A percentile compares a stretch with the other conserved stretches of the same genome.
Conservation (phyloP, 1,139 yeast species). For the Lodderomyces elongisporus region DNA sequence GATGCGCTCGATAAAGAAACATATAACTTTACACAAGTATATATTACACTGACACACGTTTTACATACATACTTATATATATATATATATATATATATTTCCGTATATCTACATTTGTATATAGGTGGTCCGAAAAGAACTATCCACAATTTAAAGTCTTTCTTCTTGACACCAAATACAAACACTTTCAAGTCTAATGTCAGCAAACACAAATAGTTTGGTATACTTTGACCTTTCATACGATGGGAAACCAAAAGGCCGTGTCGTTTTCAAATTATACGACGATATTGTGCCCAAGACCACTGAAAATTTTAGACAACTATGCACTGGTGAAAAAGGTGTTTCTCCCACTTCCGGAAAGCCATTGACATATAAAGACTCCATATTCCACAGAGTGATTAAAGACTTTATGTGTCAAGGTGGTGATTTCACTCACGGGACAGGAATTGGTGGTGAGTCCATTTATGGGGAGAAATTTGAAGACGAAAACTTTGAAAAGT, state of each 20-base stretch:
- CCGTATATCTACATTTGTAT: too few species aligned
- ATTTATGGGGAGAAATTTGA: constrained; percentile 94
- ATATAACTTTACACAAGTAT: too few species aligned
- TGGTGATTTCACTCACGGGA: constrained; percentile 88
- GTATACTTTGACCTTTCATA: constrained; percentile 74
- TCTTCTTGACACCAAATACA: too few species aligned
- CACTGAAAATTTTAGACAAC: constrained; percentile 84
- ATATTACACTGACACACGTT: too few species aligned
- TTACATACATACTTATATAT: too few species aligned
- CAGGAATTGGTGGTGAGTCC: constrained; percentile 93
- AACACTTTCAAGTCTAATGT: too few species aligned
- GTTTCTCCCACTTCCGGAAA: constrained; percentile 50
- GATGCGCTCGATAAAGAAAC: too few species aligned
- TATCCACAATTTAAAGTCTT: too few species aligned
- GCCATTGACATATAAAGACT: constrained; percentile 70
- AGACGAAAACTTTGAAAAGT: constrained; percentile 77
- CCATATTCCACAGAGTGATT: constrained; percentile 88
- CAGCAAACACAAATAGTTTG: constrained; percentile 9
- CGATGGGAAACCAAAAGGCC: constrained; percentile 61
- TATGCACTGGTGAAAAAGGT: constrained; percentile 90
- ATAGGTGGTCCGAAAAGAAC: too few species aligned
- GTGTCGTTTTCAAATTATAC: constrained; percentile 72
- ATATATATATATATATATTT: too few species aligned
- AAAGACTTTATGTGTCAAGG: constrained; percentile 92
- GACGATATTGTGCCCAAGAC: constrained; percentile 86